Percentiles rank a stretch among this genome's conserved stretches.
Conservation (phyloP, 305 asterid species). For the Solanum hybrid region DNA sequence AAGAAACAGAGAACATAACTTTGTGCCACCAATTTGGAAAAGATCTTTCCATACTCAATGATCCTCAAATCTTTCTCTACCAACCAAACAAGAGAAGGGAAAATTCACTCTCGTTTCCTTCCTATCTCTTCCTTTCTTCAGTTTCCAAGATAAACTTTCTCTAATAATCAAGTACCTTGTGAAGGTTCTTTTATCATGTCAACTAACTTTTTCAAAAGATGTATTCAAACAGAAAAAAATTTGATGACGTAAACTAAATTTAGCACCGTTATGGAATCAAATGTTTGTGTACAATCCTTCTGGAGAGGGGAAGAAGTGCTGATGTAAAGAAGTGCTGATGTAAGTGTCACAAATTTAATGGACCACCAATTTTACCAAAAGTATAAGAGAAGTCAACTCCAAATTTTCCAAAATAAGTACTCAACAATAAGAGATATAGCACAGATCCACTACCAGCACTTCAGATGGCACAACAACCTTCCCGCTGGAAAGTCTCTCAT, state of each 20-base stretch:
- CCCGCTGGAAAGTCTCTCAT: conserved; percentile 35
- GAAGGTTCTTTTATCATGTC: neutral
- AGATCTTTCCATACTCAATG: neutral
- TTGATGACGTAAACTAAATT: neutral
- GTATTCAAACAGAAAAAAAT: too few relatives aligned
- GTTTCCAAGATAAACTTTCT: neutral
- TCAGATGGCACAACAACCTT: conserved; percentile 46
- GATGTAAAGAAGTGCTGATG: neutral
- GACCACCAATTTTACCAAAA: neutral
- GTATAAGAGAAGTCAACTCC: neutral
- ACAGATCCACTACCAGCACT: conserved; percentile 49
- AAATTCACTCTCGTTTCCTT: neutral
- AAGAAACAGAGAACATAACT: neutral
- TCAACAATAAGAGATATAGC: neutral
- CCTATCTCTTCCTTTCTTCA: neutral
- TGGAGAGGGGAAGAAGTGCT: neutral
- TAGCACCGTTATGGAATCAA: neutral
- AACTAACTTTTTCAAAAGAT: neutral
- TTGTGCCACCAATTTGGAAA: neutral
- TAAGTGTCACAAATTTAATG: neutral
- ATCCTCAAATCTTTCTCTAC: neutral
- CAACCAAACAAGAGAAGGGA: neutral
- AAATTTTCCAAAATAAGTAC: neutral
- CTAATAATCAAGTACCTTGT: neutral
- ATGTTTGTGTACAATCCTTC: neutral